Percentiles rank a stretch among this genome's conserved stretches.
Evolutionary conservation across 257 asterid species (phyloP).

Genomic region (Apocynum venetum): DNA sequence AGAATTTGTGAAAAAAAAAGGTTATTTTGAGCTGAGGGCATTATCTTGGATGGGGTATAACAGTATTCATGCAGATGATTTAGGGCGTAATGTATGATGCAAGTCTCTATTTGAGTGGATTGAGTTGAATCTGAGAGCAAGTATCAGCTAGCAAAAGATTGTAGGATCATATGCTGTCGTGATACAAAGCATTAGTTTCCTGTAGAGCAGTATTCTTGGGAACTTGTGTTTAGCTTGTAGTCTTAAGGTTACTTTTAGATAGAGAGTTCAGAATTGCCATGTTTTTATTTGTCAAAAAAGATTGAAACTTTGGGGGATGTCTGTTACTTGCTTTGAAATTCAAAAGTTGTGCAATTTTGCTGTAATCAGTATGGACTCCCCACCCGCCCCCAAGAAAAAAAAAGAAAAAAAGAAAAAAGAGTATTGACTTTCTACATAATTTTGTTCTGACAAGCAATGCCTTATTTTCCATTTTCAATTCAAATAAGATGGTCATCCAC

Average conservation of each 20-base stretch:
- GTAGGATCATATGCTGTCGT: background rate
- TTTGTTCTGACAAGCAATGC: conserved; percentile 1
- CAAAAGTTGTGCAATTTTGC: background rate
- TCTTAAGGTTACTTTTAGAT: background rate
- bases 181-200: background rate
- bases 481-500: conserved; percentile 45
- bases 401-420: no score
- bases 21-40: background rate
- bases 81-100: background rate
- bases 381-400: no score
- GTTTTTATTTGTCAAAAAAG: background rate
- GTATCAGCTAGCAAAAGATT: background rate
- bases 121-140: background rate
- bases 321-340: background rate
- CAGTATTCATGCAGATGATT: background rate
- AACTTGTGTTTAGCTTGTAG: no score
- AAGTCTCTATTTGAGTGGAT: background rate
- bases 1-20: background rate
- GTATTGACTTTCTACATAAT: background rate
- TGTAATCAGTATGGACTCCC: background rate
- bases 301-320: background rate
- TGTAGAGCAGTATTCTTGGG: background rate
- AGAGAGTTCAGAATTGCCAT: background rate
- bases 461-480: conserved; percentile 24
- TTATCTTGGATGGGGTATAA: background rate